A percentile compares a stretch with the other conserved stretches of the same genome.
phyloP scores from a whole-genome alignment of 768 basidiomycete genomes.

The Pleurotus salmoneostramineus region DNA sequence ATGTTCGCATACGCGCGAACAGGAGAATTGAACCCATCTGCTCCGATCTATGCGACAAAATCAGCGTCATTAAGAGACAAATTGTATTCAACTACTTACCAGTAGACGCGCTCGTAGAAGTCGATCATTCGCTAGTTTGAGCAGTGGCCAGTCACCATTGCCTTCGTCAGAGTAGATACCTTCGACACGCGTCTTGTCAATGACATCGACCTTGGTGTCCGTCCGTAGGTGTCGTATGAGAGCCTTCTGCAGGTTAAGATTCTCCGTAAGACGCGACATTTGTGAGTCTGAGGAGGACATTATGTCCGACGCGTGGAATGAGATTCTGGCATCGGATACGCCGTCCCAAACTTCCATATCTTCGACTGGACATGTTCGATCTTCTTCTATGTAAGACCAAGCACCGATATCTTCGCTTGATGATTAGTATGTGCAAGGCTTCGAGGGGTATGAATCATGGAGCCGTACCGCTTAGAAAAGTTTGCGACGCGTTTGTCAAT shows the following conservation, averaged over 20 bases:
- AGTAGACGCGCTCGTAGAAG: constrained; percentile 70
- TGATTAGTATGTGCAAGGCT: constrained; percentile 1
- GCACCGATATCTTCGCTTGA: constrained; percentile 63
- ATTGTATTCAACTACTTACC: constrained; percentile 36
- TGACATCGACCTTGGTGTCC: constrained; percentile 51
- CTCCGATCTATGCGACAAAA: constrained; percentile 65
- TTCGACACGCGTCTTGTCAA: constrained; percentile 73
- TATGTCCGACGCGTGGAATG: constrained; percentile 58
- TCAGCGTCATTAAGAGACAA: neutral
- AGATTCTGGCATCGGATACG: constrained; percentile 72
- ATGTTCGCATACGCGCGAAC: constrained; percentile 86
- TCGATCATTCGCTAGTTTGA: constrained; percentile 67
- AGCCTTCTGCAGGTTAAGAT: constrained; percentile 87
- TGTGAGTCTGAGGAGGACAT: constrained; percentile 15
- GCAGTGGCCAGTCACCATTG: constrained; percentile 72
- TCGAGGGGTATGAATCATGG: neutral
- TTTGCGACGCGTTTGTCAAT: constrained; percentile 70
- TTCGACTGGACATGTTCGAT: constrained; percentile 68
- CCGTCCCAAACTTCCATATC: constrained; percentile 98
- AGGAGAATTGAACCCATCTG: constrained; percentile 94
- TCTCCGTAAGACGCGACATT: constrained; percentile 90
- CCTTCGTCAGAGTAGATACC: constrained; percentile 56
- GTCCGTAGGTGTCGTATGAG: constrained; percentile 62
- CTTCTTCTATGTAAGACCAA: constrained; percentile 74
- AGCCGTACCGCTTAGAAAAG: constrained; percentile 60